Percentiles rank a stretch among this genome's conserved stretches.
Conservation (phyloP, 2,329 filamentous ascomycete genomes). For the Colletotrichum tropicale region DNA sequence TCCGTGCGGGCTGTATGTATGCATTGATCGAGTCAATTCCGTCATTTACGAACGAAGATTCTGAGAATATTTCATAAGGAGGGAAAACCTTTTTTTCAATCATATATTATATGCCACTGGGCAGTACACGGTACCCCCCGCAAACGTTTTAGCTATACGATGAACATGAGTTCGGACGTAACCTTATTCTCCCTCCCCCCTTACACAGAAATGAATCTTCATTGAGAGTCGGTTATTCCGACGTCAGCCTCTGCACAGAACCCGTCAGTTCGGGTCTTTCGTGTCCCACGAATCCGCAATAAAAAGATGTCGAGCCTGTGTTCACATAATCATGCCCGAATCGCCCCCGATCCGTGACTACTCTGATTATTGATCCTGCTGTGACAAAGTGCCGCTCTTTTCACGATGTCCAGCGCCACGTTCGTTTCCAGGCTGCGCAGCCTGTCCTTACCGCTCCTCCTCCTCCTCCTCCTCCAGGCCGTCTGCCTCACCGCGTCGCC, state of each 20-base stretch:
- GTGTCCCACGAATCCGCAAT: rapidly evolving
- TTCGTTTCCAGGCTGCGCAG: not conserved
- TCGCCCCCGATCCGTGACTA: not conserved
- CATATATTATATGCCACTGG: rapidly evolving
- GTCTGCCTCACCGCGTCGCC: not conserved
- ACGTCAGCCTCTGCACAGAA: not conserved
- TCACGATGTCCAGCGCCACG: not conserved
- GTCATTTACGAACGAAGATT: not conserved
- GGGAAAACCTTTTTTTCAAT: not conserved
- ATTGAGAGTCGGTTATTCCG: not conserved
- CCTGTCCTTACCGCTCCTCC: not conserved
- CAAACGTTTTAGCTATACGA: not conserved
- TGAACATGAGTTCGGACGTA: not conserved
- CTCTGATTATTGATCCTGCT: not conserved
- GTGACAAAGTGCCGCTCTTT: not conserved
- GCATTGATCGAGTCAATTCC: not conserved
- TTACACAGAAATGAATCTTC: not conserved
- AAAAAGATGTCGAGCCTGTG: not conserved
- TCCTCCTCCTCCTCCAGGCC: not conserved
- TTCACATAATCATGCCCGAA: not conserved
- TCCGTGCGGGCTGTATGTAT: not conserved
- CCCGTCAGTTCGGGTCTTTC: rapidly evolving
- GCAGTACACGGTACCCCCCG: not conserved
- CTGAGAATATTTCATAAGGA: not conserved
- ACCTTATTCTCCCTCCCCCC: not conserved